Percentiles rank a stretch among this genome's conserved stretches.
These are phyloP conservation scores for Erodium trifolium DNA, from an alignment of 441 rosid genomes.

Conservation along the genomic window DNA sequence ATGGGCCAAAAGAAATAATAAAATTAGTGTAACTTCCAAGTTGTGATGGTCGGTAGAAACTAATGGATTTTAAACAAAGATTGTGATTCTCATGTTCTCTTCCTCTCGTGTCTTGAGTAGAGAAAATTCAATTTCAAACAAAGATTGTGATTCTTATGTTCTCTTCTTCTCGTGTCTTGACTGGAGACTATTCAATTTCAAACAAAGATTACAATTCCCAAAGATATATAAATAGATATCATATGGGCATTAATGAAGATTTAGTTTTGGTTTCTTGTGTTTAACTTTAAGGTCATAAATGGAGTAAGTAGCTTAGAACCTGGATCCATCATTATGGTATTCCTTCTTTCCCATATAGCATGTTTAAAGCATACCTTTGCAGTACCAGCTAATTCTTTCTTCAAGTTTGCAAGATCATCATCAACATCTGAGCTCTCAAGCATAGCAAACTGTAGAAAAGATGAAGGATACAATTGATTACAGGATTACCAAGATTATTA, in stretches of 20 bases:
- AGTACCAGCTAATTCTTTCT: constrained; percentile 54
- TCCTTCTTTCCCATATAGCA: background rate
- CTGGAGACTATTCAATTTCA: too few species aligned
- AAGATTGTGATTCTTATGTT: too few species aligned
- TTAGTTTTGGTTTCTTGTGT: background rate
- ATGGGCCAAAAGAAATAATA: too few species aligned
- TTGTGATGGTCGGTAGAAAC: background rate
- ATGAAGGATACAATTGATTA: background rate
- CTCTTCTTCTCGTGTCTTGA: too few species aligned
- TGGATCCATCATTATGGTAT: background rate
- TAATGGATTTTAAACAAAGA: background rate
- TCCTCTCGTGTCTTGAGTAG: too few species aligned
- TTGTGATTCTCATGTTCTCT: background rate
- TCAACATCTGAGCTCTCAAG: constrained; percentile 64
- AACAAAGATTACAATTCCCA: background rate
- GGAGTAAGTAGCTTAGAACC: too few species aligned
- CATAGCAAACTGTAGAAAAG: constrained; percentile 47
- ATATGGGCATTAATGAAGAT: background rate
- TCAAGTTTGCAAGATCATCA: constrained; percentile 53
- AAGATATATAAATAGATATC: background rate
- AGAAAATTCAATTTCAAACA: too few species aligned
- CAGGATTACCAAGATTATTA: background rate
- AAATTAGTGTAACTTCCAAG: too few species aligned
- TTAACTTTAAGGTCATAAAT: too few species aligned
- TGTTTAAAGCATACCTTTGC: constrained; percentile 33